phyloP scores from a whole-genome alignment of 2,329 filamentous ascomycete genomes.

The Diaporthe destruens region DNA sequence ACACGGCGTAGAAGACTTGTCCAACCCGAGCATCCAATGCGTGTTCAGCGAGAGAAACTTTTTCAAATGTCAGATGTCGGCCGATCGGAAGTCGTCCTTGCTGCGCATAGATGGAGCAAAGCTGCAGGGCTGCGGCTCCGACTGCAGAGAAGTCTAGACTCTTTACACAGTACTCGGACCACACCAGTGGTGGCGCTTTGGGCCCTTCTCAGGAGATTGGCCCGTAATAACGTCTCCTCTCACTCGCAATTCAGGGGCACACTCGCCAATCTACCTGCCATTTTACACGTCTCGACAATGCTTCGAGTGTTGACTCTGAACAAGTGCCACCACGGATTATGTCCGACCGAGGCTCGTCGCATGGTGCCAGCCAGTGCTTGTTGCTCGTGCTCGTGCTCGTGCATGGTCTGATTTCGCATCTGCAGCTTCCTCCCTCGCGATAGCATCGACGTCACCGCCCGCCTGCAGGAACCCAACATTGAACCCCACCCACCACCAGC shows the following conservation, averaged over 20 bases:
- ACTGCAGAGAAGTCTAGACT: constrained; percentile 4
- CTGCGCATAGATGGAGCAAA: not conserved
- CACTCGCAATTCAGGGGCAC: constrained; percentile 32
- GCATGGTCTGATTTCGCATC: constrained; percentile 23
- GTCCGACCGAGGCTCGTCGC: constrained; percentile 6
- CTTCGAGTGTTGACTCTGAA: not conserved
- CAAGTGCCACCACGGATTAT: constrained; percentile 15
- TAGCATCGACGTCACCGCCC: constrained; percentile 23
- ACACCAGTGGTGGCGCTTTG: constrained; percentile 36
- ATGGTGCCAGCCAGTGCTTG: constrained; percentile 8
- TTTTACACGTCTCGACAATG: not conserved
- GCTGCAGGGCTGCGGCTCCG: constrained; percentile 11
- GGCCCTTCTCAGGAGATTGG: constrained; percentile 13
- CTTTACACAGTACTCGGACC: not conserved
- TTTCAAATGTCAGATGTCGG: constrained; percentile 16
- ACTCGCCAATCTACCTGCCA: constrained; percentile 23
- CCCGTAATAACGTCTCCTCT: constrained; percentile 35
- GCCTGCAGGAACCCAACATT: constrained; percentile 6
- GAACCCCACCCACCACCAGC: not conserved
- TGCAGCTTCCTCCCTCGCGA: constrained; percentile 3
- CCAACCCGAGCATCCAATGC: not conserved
- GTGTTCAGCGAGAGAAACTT: not conserved
- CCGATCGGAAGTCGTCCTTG: constrained; percentile 17
- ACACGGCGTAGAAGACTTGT: not conserved
- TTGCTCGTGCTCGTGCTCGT: not conserved